A percentile compares a stretch with the other conserved stretches of the same genome.
These are phyloP conservation scores for Penicillium argentinense DNA, from an alignment of 495 filamentous ascomycete genomes.

Conservation along the genomic window DNA sequence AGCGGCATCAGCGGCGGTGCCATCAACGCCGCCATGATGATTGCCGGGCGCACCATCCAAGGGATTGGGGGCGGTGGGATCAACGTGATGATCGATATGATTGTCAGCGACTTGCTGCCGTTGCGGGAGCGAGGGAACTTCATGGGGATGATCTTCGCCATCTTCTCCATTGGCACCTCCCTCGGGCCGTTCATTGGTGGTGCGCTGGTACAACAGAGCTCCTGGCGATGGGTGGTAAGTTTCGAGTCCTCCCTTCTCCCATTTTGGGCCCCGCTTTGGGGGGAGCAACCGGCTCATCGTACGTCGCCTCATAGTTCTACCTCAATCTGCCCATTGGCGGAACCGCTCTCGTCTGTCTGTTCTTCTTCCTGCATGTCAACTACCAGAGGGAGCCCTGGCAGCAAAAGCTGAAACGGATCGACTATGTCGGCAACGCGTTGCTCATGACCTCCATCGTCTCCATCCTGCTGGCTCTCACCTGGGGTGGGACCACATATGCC, in stretches of 20 bases:
- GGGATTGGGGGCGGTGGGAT: conserved; percentile 37
- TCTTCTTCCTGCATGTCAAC: conserved; percentile 27
- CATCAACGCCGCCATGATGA: conserved; percentile 2
- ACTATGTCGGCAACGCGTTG: conserved; percentile 51
- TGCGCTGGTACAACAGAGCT: conserved; percentile 16
- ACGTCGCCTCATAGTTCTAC: no score
- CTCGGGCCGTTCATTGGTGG: conserved; percentile 32
- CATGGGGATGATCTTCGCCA: conserved; percentile 3
- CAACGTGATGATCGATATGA: conserved; percentile 29
- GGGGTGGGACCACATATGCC: conserved; percentile 48
- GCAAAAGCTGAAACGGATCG: conserved; percentile 37
- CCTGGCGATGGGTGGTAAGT: conserved; percentile 40
- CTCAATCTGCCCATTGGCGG: conserved; percentile 46
- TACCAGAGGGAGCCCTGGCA: not conserved
- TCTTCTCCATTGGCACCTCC: conserved; percentile 18
- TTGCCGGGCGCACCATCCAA: conserved; percentile 37
- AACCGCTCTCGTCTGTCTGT: conserved; percentile 20
- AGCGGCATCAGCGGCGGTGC: conserved; percentile 37
- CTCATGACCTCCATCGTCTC: conserved; percentile 43
- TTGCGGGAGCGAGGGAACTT: conserved; percentile 26
- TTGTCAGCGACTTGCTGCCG: conserved; percentile 34
- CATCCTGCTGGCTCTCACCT: conserved; percentile 51
- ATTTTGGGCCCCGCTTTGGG: no score
- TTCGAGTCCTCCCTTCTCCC: no score
- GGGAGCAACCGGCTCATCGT: no score